phyloP scores from a whole-genome alignment of 257 asterid genomes.

The Solanum neorickii region DNA sequence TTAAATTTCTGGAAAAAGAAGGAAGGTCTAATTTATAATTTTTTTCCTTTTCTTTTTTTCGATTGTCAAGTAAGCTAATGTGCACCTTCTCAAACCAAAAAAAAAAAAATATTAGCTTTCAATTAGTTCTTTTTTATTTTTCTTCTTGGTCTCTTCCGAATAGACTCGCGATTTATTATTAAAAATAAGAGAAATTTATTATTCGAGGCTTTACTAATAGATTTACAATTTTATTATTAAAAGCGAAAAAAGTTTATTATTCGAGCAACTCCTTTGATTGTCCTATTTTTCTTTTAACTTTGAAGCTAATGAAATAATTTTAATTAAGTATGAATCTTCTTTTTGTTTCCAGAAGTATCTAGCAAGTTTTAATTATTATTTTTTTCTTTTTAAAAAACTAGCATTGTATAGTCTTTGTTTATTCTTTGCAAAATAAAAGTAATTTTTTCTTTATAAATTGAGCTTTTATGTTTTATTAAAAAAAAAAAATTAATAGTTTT shows the following conservation, averaged over 20 bases:
- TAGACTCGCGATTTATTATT: too few species aligned
- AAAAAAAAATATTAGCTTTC: too few species aligned
- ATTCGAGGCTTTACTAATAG: too few species aligned
- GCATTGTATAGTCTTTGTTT: background rate
- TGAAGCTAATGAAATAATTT: background rate
- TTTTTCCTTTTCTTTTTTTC: background rate
- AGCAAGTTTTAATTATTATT: background rate
- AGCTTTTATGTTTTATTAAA: background rate
- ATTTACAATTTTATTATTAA: too few species aligned
- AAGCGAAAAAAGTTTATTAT: too few species aligned
- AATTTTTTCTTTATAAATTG: background rate
- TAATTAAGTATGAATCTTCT: background rate
- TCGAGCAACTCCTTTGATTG: too few species aligned
- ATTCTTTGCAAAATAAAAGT: background rate
- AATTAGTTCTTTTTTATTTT: too few species aligned
- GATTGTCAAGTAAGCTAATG: background rate
- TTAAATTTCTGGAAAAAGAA: background rate
- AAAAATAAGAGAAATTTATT: fast-evolving
- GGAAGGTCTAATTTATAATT: background rate
- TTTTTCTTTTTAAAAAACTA: background rate
- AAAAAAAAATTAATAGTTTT: background rate
- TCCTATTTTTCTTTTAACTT: background rate
- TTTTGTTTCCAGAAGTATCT: background rate
- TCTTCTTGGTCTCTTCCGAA: fast-evolving
- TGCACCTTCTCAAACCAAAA: background rate